phyloP scores from a whole-genome alignment of 768 basidiomycete genomes.

The Flagelloscypha sp. region DNA sequence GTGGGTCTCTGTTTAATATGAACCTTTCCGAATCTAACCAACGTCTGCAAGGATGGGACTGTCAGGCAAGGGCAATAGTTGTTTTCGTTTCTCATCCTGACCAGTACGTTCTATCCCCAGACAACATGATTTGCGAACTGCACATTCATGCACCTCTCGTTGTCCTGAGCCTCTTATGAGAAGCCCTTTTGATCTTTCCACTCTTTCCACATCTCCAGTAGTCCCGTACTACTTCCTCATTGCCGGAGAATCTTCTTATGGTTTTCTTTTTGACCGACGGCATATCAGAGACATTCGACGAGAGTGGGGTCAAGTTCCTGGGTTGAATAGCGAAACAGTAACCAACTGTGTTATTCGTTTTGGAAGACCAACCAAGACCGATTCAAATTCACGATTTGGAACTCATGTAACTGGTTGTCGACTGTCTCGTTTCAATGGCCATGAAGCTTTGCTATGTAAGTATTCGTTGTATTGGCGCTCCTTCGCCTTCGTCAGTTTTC shows the following conservation, averaged over 20 bases:
- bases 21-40: constrained; percentile 15
- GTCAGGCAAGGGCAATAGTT: too few relatives aligned
- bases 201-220: constrained; percentile 66
- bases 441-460: constrained; percentile 68
- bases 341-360: constrained; percentile 81
- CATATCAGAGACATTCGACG: constrained; percentile 51
- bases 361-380: constrained; percentile 33
- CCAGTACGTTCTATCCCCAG: too few relatives aligned
- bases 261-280: constrained; percentile 77
- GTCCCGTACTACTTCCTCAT: constrained; percentile 82
- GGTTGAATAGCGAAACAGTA: constrained; percentile 31
- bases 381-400: constrained; percentile 17
- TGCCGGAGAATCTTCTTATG: constrained; percentile 72
- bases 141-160: constrained; percentile 51
- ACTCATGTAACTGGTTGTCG: constrained; percentile 75
- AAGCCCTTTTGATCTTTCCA: constrained; percentile 57
- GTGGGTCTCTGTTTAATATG: constrained; percentile 25
- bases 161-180: constrained; percentile 71
- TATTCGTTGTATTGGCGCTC: constrained; percentile 8
- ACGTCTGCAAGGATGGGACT: constrained; percentile 58
- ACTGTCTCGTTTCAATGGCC: constrained; percentile 61
- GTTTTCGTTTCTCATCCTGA: too few relatives aligned
- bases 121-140: constrained; percentile 74
- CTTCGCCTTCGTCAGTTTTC: constrained; percentile 6
- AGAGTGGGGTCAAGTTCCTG: constrained; percentile 62